Conservation (phyloP, 2,329 filamentous ascomycete species). For the Penicillium frequentans region DNA sequence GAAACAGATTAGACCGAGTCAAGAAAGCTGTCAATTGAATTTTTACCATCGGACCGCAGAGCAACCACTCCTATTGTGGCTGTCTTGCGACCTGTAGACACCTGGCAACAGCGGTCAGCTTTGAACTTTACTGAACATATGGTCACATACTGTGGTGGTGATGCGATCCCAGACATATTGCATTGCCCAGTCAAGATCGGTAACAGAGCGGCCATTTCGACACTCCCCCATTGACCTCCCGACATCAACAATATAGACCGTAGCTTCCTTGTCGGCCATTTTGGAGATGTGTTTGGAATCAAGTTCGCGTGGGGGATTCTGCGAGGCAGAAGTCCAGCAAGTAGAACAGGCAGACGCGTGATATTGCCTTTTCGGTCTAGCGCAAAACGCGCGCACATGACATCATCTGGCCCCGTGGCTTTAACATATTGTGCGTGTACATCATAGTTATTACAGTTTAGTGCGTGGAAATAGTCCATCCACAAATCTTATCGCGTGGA, state of each 20-base stretch:
- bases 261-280: constrained; percentile 94
- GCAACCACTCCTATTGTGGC: constrained; percentile 77
- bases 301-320: constrained; percentile 3
- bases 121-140: neutral
- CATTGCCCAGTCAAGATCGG: constrained; percentile 86
- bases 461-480: constrained; percentile 8
- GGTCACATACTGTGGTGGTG: constrained; percentile 63
- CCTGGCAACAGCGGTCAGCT: constrained; percentile 32
- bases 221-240: constrained; percentile 78
- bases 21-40: neutral
- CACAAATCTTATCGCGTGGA: neutral
- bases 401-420: constrained; percentile 27
- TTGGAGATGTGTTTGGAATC: neutral
- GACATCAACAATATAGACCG: constrained; percentile 87
- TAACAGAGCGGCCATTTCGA: constrained; percentile 69
- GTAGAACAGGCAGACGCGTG: constrained; percentile 44
- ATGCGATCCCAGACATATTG: constrained; percentile 95
- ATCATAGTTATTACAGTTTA: neutral
- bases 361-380: constrained; percentile 38
- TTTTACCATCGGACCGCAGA: constrained; percentile 68
- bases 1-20: constrained; percentile 7
- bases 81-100: constrained; percentile 70
- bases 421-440: constrained; percentile 8
- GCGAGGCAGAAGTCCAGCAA: constrained; percentile 14
- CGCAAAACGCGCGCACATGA: constrained; percentile 42